Evolutionary conservation across 192 early-diverging fungal genomes (phyloP), one percentile per base, ranked within the genome.

Genomic region (Coemansia nantahalensis): DNA sequence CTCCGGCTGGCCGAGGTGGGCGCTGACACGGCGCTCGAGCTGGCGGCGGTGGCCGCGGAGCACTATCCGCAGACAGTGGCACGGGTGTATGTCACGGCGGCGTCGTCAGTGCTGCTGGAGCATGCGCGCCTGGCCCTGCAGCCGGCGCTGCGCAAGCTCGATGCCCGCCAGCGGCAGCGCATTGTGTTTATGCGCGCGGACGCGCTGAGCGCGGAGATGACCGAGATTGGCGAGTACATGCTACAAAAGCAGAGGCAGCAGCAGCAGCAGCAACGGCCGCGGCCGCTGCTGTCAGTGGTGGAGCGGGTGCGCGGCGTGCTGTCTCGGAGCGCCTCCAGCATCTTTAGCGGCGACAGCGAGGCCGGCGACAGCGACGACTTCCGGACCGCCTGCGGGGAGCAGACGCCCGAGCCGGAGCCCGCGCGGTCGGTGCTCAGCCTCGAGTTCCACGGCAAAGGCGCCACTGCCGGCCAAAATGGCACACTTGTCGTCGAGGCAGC

Each of bases 61-160:
- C 53, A 58, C 48, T 75, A 75, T 23, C 59, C 54, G 17, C 51
- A 22, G 0, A 26, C 54, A 0, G 56, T 75, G 9, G 55, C 38
- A 1, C 64, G 38, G 5, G 45, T 75, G 12, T 75, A 75, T 34
- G 22, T 75, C 4, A 75, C 71, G 1, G 64, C 71, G 2, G 28
- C 53, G 4, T 62, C 71, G 8, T 63, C 71, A 19, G 71, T 75
- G 8, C 43, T 75, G 46, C 43, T 75, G 10, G 71, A 57, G 14
- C 71, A 75, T 24, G 59, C 71, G 9, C 59, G 64, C 7, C 51
- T 51, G 52, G 48, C 59, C 3, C 31, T 75, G 33, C 37, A 26
- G 34, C 70, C 63, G 1, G 39, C 62, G 38, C 41, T 73, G 26
- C 16, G 34, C 13, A 30, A 28, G 13, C 14, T 56, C 15, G 37